These are phyloP conservation scores for Quercus alba DNA, from an alignment of 306 rosid species.

Conservation along the genomic window DNA sequence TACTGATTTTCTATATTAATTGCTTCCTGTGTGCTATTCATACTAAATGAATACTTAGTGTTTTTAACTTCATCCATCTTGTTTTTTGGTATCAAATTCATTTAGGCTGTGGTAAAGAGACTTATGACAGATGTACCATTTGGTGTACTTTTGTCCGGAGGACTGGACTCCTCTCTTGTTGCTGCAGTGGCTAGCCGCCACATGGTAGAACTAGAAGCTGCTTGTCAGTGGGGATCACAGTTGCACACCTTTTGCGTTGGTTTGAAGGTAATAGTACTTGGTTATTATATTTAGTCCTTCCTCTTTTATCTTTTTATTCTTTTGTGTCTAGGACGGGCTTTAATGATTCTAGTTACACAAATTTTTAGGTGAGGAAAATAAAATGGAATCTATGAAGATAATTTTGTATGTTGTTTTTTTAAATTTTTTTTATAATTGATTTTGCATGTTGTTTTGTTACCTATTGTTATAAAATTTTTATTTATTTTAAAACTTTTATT, in stretches of 20 bases:
- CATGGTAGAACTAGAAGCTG: slow-evolving; percentile 61
- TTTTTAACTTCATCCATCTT: slow-evolving; percentile 6
- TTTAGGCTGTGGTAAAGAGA: slow-evolving; percentile 90
- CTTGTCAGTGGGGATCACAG: slow-evolving; percentile 94
- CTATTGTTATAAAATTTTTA: background rate
- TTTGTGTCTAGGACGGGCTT: background rate
- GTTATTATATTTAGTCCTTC: slow-evolving; percentile 7
- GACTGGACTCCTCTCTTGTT: slow-evolving; percentile 95
- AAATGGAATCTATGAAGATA: background rate
- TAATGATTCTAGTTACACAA: background rate
- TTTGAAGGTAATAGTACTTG: slow-evolving; percentile 53
- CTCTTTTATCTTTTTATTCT: background rate
- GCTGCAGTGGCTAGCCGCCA: slow-evolving; percentile 82
- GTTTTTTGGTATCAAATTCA: slow-evolving; percentile 22
- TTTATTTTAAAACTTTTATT: background rate
- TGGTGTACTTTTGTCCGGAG: slow-evolving; percentile 95
- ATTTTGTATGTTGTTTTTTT: background rate
- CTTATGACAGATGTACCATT: slow-evolving; percentile 99
- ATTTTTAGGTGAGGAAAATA: background rate
- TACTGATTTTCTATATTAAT: background rate
- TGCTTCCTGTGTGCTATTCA: background rate
- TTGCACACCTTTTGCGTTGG: slow-evolving; percentile 92
- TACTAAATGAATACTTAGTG: background rate
- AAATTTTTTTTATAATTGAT: too few species aligned
- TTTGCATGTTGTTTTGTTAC: background rate